Conservation (phyloP, 1,139 yeast species). For the Hansenula lynferdii region DNA sequence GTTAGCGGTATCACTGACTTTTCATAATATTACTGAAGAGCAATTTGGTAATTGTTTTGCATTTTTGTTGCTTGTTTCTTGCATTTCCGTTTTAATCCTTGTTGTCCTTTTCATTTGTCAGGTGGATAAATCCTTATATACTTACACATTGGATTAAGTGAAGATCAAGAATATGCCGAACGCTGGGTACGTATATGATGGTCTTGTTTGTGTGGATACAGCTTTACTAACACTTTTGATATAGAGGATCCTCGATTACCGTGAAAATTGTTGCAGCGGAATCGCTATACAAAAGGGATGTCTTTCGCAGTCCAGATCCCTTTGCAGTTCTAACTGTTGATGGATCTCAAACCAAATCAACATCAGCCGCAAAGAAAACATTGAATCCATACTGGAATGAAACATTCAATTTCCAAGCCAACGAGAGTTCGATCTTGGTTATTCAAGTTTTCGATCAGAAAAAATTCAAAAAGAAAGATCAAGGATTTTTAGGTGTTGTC, state of each 20-base stretch:
- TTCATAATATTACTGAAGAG: too few relatives aligned
- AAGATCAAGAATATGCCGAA: background rate
- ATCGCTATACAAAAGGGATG: conserved; percentile 90
- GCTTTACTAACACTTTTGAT: conserved; percentile 7
- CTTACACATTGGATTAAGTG: background rate
- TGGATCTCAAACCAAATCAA: conserved; percentile 93
- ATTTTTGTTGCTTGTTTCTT: background rate
- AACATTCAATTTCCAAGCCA: conserved; percentile 71
- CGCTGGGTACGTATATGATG: conserved; percentile 3
- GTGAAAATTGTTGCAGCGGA: conserved; percentile 95
- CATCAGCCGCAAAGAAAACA: conserved; percentile 90
- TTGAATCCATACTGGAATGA: conserved; percentile 98
- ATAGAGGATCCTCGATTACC: conserved; percentile 31
- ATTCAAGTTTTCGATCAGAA: conserved; percentile 96
- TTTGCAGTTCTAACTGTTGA: conserved; percentile 96
- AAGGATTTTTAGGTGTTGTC: conserved; percentile 97
- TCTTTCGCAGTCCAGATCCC: conserved; percentile 94
- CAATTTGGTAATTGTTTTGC: background rate
- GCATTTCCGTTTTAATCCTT: background rate
- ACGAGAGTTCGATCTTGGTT: conserved; percentile 82
- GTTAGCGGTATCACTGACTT: too few relatives aligned
- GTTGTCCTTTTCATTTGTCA: conserved; percentile 1
- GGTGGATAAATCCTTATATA: background rate
- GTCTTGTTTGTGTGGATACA: background rate
- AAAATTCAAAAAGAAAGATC: conserved; percentile 96